phyloP scores from a whole-genome alignment of 73 alveolate genomes.

The Uronychia binucleata region DNA sequence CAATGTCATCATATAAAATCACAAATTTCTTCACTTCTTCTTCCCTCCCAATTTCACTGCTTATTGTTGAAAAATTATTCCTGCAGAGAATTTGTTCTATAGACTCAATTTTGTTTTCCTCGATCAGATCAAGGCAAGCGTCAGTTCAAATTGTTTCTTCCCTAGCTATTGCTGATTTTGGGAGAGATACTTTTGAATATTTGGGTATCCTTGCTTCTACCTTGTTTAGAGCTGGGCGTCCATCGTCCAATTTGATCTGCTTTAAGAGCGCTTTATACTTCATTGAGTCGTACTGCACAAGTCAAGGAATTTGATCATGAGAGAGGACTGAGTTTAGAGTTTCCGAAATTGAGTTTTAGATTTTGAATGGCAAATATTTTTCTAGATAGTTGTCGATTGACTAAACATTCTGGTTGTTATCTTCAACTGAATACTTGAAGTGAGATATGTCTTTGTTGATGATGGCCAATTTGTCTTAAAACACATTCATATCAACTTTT shows the following conservation, averaged over 20 bases:
- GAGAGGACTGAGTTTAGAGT: slow-evolving; percentile 22
- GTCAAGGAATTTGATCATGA: not conserved
- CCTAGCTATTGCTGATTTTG: not conserved
- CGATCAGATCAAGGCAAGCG: too few species aligned
- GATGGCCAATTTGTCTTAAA: not conserved
- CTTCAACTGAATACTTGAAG: slow-evolving; percentile 18
- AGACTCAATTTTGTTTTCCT: too few species aligned
- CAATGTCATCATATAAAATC: not conserved
- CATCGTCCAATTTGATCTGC: slow-evolving; percentile 18
- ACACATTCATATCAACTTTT: slow-evolving; percentile 3
- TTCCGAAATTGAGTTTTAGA: slow-evolving; percentile 33
- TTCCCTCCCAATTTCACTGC: too few species aligned
- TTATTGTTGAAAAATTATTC: too few species aligned
- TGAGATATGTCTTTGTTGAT: slow-evolving; percentile 11
- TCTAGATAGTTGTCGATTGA: slow-evolving; percentile 59
- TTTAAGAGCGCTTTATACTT: slow-evolving; percentile 5
- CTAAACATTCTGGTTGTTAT: slow-evolving; percentile 6
- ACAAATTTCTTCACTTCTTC: not conserved
- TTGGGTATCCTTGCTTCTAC: not conserved
- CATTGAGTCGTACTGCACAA: not conserved
- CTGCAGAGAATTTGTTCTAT: too few species aligned
- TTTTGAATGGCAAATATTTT: slow-evolving; percentile 60
- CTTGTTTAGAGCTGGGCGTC: slow-evolving; percentile 27
- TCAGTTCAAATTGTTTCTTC: too few species aligned
- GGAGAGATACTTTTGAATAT: not conserved